Evolutionary conservation across 2,329 filamentous ascomycete genomes (phyloP), one percentile per base, ranked within the genome.

Genomic region (Fusarium anthophilum): DNA sequence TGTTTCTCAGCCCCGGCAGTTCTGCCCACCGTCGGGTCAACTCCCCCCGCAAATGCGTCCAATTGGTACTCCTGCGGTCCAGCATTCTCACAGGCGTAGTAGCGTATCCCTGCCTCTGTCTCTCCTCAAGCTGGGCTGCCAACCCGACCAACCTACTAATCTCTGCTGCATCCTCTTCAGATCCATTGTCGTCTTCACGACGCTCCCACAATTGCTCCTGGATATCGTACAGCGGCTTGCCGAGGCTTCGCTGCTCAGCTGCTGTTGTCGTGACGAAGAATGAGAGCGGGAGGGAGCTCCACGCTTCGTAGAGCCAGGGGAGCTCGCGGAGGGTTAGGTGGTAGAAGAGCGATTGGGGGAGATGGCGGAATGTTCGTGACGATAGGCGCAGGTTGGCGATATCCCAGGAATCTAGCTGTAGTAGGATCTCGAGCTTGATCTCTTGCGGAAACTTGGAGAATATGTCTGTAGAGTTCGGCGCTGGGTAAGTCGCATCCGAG

Each of bases 301-400:
- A 77, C 18, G 72, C 70, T 39, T 77, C 75, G 15, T 67, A 76
- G 8, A 76, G 13, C 70, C 73, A 77, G 9, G 75, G 72, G 1
- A 51, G 51, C 4, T 72, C 48, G 15, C 63, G 63, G 6, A 77
- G 13, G 7, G 61, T 66, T 1, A 72, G 17, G 3, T 57, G 18
- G 15, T 62, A 63, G 20, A 74, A 60, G 1, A 77, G 41, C 3
- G 32, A n/a, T 14, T 61, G 45, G 1, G 74, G 65, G 1, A 76
- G 26, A 3, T 51, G 37, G 8, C 51, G 60, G 28, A 74, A 75
- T 3, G 64, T 14, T 20, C 72, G 63, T 4, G 75, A 76, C 3
- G 60, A 63, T 1, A 64, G 47, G 4, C 63, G 60, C 3, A 76
- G 51, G 9, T 47, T 61, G 9, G 51, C 51, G 15, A 54, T 38